Percentiles rank a stretch among this genome's conserved stretches.
phyloP scores from a whole-genome alignment of 352 stramenopile species.

The Pythium oligandrum region DNA sequence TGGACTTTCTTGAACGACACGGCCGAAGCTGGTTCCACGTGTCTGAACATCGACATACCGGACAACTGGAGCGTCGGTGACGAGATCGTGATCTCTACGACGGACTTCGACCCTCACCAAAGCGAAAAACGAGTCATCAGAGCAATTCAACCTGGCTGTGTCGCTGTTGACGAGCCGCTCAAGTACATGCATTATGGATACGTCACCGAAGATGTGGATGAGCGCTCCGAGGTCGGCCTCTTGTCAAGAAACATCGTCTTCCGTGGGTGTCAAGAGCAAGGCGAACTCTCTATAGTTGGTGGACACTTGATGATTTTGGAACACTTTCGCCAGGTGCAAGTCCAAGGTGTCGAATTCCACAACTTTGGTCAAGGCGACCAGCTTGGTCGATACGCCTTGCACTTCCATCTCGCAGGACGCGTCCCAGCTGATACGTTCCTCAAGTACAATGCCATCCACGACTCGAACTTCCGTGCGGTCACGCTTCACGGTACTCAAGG shows the following conservation, averaged over 20 bases:
- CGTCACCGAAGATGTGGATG: slow-evolving; percentile 36
- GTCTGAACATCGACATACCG: slow-evolving; percentile 19
- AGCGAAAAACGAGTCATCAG: slow-evolving; percentile 33
- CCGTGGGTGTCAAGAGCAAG: slow-evolving; percentile 26
- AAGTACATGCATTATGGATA: slow-evolving; percentile 33
- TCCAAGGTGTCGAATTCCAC: slow-evolving; percentile 33
- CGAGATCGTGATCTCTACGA: slow-evolving; percentile 34
- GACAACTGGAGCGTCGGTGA: slow-evolving; percentile 32
- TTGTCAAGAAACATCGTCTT: slow-evolving; percentile 57
- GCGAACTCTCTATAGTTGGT: slow-evolving; percentile 17
- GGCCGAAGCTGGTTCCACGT: slow-evolving; percentile 14
- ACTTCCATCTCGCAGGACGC: slow-evolving; percentile 34
- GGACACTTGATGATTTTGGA: slow-evolving; percentile 39
- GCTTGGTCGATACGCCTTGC: slow-evolving; percentile 39
- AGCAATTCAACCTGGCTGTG: slow-evolving; percentile 11
- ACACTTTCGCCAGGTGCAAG: slow-evolving; percentile 25
- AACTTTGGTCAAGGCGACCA: slow-evolving; percentile 43
- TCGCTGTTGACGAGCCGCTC: slow-evolving; percentile 25
- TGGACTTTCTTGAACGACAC: slow-evolving; percentile 30
- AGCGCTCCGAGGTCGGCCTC: slow-evolving; percentile 55
- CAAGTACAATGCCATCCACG: slow-evolving; percentile 30
- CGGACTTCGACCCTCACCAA: slow-evolving; percentile 33
- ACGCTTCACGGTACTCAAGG: slow-evolving; percentile 46
- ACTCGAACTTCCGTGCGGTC: slow-evolving; percentile 36
- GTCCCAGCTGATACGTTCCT: slow-evolving; percentile 28